Conservation (phyloP, 345 rosid genomes). For the Populus davidiana region DNA sequence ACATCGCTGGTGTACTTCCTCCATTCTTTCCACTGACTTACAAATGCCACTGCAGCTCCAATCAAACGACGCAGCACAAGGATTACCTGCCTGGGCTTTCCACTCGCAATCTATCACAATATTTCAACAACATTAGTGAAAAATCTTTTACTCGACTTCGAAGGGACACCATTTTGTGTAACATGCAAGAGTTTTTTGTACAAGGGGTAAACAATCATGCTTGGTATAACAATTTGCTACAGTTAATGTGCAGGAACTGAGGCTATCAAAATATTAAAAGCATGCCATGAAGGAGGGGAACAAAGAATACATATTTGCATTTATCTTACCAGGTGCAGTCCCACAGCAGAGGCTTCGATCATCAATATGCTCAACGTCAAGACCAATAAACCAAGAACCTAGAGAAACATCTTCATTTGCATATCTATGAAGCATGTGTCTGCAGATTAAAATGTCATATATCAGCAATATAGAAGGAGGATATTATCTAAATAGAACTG, state of each 20-base stretch:
- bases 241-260: neutral
- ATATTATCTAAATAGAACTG: neutral
- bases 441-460: slow-evolving; percentile 21
- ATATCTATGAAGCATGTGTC: slow-evolving; percentile 79
- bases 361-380: slow-evolving; percentile 87
- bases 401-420: slow-evolving; percentile 95
- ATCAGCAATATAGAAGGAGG: neutral
- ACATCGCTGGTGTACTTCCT: slow-evolving; percentile 31
- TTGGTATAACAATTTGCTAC: neutral
- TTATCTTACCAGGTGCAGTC: slow-evolving; percentile 69
- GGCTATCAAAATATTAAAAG: neutral
- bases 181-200: neutral
- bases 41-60: slow-evolving; percentile 39
- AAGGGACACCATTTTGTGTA: neutral
- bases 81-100: slow-evolving; percentile 37
- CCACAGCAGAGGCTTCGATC: slow-evolving; percentile 95
- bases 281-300: neutral
- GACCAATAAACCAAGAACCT: slow-evolving; percentile 98
- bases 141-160: neutral
- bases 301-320: neutral
- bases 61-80: slow-evolving; percentile 37
- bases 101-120: slow-evolving; percentile 29
- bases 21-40: slow-evolving; percentile 36
- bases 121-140: slow-evolving; percentile 4
- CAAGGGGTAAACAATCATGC: neutral